phyloP scores from a whole-genome alignment of 192 early-diverging fungal genomes.

The Linnemannia elongata region DNA sequence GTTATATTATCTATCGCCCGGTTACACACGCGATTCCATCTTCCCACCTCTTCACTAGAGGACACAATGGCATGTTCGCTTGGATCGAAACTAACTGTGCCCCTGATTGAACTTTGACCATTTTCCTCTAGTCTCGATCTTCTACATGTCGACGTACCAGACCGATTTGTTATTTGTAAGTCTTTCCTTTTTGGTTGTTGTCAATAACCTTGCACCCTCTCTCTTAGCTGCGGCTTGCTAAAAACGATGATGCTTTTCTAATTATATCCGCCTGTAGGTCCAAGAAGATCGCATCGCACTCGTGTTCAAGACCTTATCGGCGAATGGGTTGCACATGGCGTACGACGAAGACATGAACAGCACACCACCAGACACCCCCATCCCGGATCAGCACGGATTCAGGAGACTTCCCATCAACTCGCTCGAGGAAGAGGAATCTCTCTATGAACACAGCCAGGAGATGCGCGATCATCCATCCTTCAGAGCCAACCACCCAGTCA shows the following conservation, averaged over 20 bases:
- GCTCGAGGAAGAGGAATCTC: conserved; percentile 8
- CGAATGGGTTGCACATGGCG: conserved; percentile 56
- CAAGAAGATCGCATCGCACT: conserved; percentile 71
- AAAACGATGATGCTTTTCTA: background rate
- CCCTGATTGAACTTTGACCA: background rate
- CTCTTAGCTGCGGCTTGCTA: background rate
- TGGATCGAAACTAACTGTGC: background rate
- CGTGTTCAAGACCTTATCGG: conserved; percentile 66
- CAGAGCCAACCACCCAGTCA: background rate
- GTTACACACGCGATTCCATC: background rate
- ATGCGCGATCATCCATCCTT: background rate
- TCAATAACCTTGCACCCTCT: too few species aligned
- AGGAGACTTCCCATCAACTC: conserved; percentile 14
- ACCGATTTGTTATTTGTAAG: conserved; percentile 80
- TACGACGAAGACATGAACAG: conserved; percentile 21
- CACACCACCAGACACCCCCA: conserved; percentile 53
- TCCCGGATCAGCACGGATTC: conserved; percentile 31
- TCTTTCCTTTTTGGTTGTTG: background rate
- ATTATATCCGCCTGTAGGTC: conserved; percentile 48
- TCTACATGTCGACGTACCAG: conserved; percentile 82
- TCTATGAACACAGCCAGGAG: background rate
- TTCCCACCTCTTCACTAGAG: background rate
- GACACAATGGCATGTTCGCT: background rate
- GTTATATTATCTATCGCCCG: background rate
- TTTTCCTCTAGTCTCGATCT: conserved; percentile 68